Conservation (phyloP, 1,284 basidiomycete genomes). For the Malassezia nana region DNA sequence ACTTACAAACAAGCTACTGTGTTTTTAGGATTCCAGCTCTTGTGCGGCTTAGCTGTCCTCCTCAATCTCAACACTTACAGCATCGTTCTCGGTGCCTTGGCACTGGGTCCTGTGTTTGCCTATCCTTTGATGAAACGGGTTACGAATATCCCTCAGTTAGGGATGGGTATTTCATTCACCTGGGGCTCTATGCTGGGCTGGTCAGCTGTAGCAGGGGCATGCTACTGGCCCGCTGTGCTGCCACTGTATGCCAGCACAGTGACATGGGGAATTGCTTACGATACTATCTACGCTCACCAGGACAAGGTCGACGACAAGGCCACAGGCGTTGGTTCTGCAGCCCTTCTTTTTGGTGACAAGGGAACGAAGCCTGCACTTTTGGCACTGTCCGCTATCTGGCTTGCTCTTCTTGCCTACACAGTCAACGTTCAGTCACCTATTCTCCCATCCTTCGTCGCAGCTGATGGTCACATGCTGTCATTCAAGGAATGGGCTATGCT, state of each 20-base stretch:
- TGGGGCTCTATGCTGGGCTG: slow-evolving; percentile 95
- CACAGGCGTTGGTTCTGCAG: slow-evolving; percentile 86
- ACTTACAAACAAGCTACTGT: slow-evolving; percentile 64
- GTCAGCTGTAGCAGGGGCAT: slow-evolving; percentile 76
- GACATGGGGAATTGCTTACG: slow-evolving; percentile 91
- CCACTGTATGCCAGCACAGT: slow-evolving; percentile 83
- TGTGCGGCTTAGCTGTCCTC: slow-evolving; percentile 74
- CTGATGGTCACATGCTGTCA: background rate
- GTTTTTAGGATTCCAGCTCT: slow-evolving; percentile 75
- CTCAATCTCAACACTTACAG: slow-evolving; percentile 92
- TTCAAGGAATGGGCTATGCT: slow-evolving; percentile 52
- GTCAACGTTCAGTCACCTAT: slow-evolving; percentile 16
- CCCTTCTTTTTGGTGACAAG: slow-evolving; percentile 65
- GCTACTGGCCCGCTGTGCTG: slow-evolving; percentile 63
- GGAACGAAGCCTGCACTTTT: slow-evolving; percentile 67
- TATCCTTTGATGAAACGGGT: slow-evolving; percentile 98
- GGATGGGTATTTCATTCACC: slow-evolving; percentile 62
- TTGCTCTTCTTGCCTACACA: slow-evolving; percentile 67
- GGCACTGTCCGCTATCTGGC: slow-evolving; percentile 63
- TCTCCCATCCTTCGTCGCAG: background rate
- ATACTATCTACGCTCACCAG: slow-evolving; percentile 98
- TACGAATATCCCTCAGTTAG: slow-evolving; percentile 89
- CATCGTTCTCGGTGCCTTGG: slow-evolving; percentile 81
- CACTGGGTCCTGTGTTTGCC: slow-evolving; percentile 70
- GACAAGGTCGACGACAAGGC: slow-evolving; percentile 84